Conservation (phyloP, 2,329 filamentous ascomycete genomes). For the Fusarium tupiense region DNA sequence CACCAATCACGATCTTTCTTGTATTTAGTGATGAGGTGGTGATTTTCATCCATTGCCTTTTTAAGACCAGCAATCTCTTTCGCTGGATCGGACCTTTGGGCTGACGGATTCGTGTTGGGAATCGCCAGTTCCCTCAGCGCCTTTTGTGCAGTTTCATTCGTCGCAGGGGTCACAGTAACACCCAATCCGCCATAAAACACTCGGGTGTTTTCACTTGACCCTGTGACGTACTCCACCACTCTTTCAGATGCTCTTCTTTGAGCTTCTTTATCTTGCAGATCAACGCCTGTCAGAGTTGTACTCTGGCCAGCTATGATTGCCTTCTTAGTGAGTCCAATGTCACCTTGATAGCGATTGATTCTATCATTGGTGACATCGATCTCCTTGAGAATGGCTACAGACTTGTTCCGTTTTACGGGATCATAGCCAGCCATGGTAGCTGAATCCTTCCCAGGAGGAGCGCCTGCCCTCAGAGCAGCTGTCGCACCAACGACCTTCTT, state of each 20-base stretch:
- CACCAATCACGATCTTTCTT: background rate
- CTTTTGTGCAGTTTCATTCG: background rate
- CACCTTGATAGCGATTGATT: background rate
- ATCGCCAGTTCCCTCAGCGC: background rate
- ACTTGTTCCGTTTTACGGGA: background rate
- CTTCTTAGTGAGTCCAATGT: background rate
- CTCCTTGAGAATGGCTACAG: background rate
- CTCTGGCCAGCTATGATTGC: background rate
- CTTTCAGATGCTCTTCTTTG: background rate
- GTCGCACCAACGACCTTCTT: background rate
- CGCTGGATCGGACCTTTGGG: background rate
- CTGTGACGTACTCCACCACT: background rate
- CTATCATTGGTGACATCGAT: background rate
- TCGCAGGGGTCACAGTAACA: background rate
- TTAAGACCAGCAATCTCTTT: background rate
- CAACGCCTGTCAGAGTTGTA: background rate
- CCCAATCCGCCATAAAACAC: background rate
- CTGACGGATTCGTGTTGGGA: background rate
- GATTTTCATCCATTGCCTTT: background rate
- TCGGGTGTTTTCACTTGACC: background rate
- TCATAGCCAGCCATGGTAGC: background rate
- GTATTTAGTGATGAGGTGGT: no score
- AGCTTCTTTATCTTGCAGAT: background rate
- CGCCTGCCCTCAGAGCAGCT: background rate
- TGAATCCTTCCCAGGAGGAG: background rate